A percentile compares a stretch with the other conserved stretches of the same genome.
These are phyloP conservation scores for Parasitella parasitica DNA, from an alignment of 371 early-diverging fungal genomes.

Conservation along the genomic window DNA sequence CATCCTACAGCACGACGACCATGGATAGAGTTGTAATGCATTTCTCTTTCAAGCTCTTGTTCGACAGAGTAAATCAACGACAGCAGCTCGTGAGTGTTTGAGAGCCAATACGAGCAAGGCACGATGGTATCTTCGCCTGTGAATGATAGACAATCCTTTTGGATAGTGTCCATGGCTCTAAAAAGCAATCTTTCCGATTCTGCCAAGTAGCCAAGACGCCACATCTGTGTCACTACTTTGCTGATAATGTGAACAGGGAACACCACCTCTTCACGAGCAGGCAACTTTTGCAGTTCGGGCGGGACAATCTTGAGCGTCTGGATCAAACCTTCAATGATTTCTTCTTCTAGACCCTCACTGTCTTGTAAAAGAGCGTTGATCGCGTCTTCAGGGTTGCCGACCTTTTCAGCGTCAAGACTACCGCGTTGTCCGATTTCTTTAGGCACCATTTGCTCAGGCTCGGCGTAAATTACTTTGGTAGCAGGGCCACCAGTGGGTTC, in stretches of 20 bases:
- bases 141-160: constrained; percentile 65
- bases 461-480: constrained; percentile 32
- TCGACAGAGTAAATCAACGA: constrained; percentile 58
- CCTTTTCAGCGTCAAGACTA: constrained; percentile 31
- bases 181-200: constrained; percentile 82
- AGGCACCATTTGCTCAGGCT: constrained; percentile 45
- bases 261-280: constrained; percentile 81
- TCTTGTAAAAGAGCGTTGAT: constrained; percentile 21
- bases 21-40: constrained; percentile 43
- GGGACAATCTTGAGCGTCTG: constrained; percentile 85
- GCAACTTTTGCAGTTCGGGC: constrained; percentile 81
- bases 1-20: constrained; percentile 51
- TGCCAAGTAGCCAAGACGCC: constrained; percentile 77
- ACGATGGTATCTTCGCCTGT: constrained; percentile 62
- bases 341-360: constrained; percentile 68
- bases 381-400: constrained; percentile 53
- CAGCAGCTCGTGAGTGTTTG: constrained; percentile 91
- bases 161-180: constrained; percentile 86
- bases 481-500: neutral
- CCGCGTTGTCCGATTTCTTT: constrained; percentile 42
- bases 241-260: constrained; percentile 95
- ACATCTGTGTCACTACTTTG: constrained; percentile 81
- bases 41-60: constrained; percentile 45
- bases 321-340: constrained; percentile 86
- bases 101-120: constrained; percentile 87